phyloP scores from a whole-genome alignment of 2,329 filamentous ascomycete species.

The Magnaporthiopsis poae region DNA sequence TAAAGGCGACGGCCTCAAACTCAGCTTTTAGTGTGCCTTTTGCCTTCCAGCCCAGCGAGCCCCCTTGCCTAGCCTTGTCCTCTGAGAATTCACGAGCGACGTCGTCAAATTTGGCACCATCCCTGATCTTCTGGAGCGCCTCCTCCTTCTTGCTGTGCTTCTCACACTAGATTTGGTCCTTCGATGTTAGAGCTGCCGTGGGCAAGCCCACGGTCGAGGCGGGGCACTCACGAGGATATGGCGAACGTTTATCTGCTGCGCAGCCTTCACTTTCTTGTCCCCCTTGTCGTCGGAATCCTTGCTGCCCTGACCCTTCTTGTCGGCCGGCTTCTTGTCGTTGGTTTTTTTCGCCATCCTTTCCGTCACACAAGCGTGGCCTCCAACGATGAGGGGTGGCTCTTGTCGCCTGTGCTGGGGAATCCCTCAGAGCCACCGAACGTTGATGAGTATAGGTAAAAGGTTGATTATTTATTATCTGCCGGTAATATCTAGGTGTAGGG shows the following conservation, averaged over 20 bases:
- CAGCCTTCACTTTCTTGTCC: conserved; percentile 15
- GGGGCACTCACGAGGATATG: conserved; percentile 51
- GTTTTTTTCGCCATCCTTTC: conserved; percentile 15
- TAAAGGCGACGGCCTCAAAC: conserved; percentile 65
- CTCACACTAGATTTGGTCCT: conserved; percentile 44
- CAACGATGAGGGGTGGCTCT: neutral
- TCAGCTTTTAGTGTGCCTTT: conserved; percentile 56
- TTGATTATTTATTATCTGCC: neutral
- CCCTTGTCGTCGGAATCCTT: conserved; percentile 8
- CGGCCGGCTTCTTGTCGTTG: conserved; percentile 14
- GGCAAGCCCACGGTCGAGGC: too few species aligned
- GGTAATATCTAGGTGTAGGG: neutral
- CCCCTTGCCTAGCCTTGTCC: conserved; percentile 66
- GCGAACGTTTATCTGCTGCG: conserved; percentile 53
- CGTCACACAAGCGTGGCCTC: neutral
- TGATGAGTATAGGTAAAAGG: neutral
- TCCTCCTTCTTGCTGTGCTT: conserved; percentile 73
- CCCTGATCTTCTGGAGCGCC: conserved; percentile 57
- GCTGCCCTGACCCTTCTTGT: conserved; percentile 11
- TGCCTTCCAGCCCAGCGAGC: conserved; percentile 62
- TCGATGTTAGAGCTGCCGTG: neutral
- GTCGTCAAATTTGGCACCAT: conserved; percentile 62
- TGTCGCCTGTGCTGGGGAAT: neutral
- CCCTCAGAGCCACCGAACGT: neutral
- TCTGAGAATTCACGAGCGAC: conserved; percentile 65